Evolutionary conservation across 208 protist genomes (phyloP), one percentile per base, ranked within the genome.

Genomic region (Trypanosoma mega): DNA sequence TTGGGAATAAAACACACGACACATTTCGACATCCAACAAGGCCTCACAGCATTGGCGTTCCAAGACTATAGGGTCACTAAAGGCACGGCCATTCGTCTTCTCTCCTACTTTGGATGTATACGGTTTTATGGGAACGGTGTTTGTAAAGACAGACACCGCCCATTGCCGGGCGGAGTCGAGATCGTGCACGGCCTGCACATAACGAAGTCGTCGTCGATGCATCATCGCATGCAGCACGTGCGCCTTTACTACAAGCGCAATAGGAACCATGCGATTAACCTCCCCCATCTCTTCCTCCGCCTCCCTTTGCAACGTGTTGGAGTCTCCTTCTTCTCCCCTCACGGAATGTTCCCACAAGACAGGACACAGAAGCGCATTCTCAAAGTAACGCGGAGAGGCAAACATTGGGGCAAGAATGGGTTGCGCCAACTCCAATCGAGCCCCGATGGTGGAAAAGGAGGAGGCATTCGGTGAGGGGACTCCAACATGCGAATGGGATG

Each of bases 331-430:
- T n/a, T n/a, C n/a, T n/a, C n/a, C n/a, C n/a, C n/a, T n/a, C n/a
- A n/a, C n/a, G n/a, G n/a, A n/a, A n/a, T n/a, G n/a, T 23, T 27
- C 14, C 46, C 44, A 70, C 36, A 70, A 11, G 4, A 70, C 23
- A 24, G 64, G 53, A 33, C 36, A 39, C 3, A 70, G 46, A 16
- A 63, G 20, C 20, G 27, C 41, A 36, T 29, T 52, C 21, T 70
- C 55, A 43, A 63, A 58, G 55, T 56, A 58, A 1, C 64, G 46
- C 0, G 47, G 53, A 0, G 60, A 50, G 23, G 78, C 64, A 7
- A 87, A 74, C 44, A 87, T 58, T 9, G 80, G 80, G 0, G 76
- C 44, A 6, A 87, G 47, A 2, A 87, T 64, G 41, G 72, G 68
- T 41, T 87, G 67, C n/a, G 55, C 76, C n/a, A 87, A 66, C 51